Base-by-base conservation (phyloP, 306 rosid genomes). In the Hylodesmum podocarpum region DNA sequence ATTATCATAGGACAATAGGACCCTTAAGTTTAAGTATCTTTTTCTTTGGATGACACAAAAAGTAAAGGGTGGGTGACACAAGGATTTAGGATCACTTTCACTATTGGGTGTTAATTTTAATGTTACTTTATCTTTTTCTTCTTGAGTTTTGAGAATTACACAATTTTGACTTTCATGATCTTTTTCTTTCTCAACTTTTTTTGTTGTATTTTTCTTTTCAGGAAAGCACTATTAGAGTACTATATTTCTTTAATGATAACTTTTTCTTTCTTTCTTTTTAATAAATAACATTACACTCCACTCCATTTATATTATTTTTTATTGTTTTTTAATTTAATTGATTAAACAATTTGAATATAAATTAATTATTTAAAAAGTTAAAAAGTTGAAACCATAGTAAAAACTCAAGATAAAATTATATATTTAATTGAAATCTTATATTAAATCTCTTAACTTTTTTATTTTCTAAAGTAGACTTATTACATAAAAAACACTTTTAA, bases 31-130 rank as follows among this genome's bases (percentile, higher is more conserved):
- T 80, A 73, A 87, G 83, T 84, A 83, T 86, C 78, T 89, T 54
- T 25, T 54, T 25, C 70, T 80, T 89, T 82, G 66, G 8, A 82
- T 77, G 90, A 84, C 96, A 84, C 94, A 61, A 85, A 37, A 78
- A 87, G 84, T 75, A 72, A 53, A 53, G 41, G 83, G 63, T 66
- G 62, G 83, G 63, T 64, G 82, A 77, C 82, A 78, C 53, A 76
- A 27, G 51, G 55, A 79, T 62, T 39, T 62, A 1, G 39, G 65
- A 53, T n/a, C n/a, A 50, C 41, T 76, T 81, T 76, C 72, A 73
- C 81, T 14, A 13, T 18, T 25, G 16, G 1, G 1, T 62, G 25
- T 66, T 21, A 5, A 14, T 50, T n/a, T n/a, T 50, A 7, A 1
- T 19, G 27, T 53, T 22, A 22, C 15, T 10, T 53, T 63, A 43